A percentile compares a stretch with the other conserved stretches of the same genome.
phyloP scores from a whole-genome alignment of 495 filamentous ascomycete species.

The Aspergillus egyptiacus region DNA sequence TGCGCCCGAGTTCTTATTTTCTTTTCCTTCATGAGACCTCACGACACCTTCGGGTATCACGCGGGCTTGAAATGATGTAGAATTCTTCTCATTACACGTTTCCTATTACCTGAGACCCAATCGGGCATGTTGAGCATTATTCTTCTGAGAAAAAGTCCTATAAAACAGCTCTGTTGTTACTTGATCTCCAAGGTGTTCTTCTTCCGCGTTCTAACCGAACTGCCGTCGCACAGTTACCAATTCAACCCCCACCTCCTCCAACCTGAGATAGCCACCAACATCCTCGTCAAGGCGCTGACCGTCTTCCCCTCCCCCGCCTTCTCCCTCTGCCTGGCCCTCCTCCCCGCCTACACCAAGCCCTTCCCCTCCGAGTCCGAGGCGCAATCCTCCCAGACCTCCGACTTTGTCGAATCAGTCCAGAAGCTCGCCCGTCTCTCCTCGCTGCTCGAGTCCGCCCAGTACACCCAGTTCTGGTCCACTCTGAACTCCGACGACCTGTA shows the following conservation, averaged over 20 bases:
- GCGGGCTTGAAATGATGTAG: constrained; percentile 55
- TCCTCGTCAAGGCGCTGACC: constrained; percentile 95
- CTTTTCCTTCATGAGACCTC: background rate
- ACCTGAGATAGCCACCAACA: constrained; percentile 94
- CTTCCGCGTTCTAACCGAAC: background rate
- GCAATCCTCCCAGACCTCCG: constrained; percentile 57
- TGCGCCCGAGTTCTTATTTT: constrained; percentile 24
- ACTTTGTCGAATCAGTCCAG: constrained; percentile 72
- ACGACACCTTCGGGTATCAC: background rate
- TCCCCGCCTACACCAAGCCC: constrained; percentile 68
- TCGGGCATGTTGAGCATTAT: constrained; percentile 33
- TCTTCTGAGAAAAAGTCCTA: constrained; percentile 25
- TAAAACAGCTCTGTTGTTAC: constrained; percentile 8
- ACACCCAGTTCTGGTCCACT: constrained; percentile 86
- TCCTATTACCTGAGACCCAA: constrained; percentile 90
- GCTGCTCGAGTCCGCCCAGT: constrained; percentile 79
- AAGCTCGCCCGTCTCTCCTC: constrained; percentile 80
- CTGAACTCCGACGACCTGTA: constrained; percentile 93
- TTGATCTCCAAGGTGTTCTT: background rate
- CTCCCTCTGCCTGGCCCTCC: constrained; percentile 85
- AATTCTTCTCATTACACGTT: constrained; percentile 65
- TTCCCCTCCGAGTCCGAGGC: constrained; percentile 49
- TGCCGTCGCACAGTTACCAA: constrained; percentile 69
- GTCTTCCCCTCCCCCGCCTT: constrained; percentile 97
- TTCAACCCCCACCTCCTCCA: constrained; percentile 98